These are phyloP conservation scores for Lolium perenne DNA, from an alignment of 176 grass and related monocot species.

Conservation along the genomic window DNA sequence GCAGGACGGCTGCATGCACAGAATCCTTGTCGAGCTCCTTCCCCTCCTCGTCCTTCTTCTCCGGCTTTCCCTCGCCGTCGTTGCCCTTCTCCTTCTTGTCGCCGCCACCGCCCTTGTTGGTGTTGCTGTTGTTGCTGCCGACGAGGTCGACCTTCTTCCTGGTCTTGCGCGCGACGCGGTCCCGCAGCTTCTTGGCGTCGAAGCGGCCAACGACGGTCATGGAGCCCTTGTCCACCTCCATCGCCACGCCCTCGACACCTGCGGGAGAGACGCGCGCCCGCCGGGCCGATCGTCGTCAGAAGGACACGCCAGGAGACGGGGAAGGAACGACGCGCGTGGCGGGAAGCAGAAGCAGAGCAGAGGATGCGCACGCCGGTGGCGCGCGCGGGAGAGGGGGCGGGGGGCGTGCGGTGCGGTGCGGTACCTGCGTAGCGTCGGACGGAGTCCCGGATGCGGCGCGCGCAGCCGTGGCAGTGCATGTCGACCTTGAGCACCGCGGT, in stretches of 20 bases:
- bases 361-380: no score
- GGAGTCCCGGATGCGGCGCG: constrained; percentile 57
- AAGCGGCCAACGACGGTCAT: constrained; percentile 74
- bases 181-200: constrained; percentile 76
- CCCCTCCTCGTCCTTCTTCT: neutral
- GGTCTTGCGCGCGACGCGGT: constrained; percentile 65
- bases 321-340: no score
- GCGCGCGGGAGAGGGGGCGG: neutral
- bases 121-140: constrained; percentile 18
- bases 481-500: constrained; percentile 78
- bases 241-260: constrained; percentile 82
- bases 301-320: neutral
- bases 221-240: constrained; percentile 60
- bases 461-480: constrained; percentile 87
- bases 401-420: no score
- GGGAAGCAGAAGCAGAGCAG: neutral
- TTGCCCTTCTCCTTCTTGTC: neutral
- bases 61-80: constrained; percentile 34
- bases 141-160: constrained; percentile 78
- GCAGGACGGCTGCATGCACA: no score
- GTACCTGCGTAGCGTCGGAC: constrained; percentile 63
- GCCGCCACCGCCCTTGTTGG: neutral
- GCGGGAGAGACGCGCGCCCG: neutral
- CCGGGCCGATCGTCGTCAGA: neutral
- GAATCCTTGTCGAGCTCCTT: neutral